A percentile compares a stretch with the other conserved stretches of the same genome.
Conservation (phyloP, 352 stramenopile species). For the Globisporangium radiosum region DNA sequence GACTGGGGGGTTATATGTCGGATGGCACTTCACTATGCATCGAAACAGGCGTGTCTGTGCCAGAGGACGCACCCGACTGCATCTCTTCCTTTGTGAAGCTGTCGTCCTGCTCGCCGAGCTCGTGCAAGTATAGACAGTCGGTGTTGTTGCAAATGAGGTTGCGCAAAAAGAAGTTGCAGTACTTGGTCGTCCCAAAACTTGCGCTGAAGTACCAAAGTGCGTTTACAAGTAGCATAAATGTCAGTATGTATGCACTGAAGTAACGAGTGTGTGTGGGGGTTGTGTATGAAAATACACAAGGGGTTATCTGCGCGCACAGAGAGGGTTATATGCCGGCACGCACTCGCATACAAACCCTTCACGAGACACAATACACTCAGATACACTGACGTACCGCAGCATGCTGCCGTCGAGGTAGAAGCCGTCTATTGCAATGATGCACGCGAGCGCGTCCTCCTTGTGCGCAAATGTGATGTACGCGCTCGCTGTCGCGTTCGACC, state of each 20-base stretch:
- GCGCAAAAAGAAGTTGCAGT: constrained; percentile 93
- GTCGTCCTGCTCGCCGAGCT: constrained; percentile 88
- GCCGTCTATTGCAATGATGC: constrained; percentile 90
- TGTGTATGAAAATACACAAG: background rate
- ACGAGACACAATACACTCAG: too few relatives aligned
- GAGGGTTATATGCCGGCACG: too few relatives aligned
- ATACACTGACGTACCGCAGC: constrained; percentile 32
- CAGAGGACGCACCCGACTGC: constrained; percentile 44
- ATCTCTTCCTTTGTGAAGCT: constrained; percentile 96
- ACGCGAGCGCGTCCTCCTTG: constrained; percentile 87
- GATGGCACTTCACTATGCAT: too few relatives aligned
- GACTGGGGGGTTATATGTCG: background rate
- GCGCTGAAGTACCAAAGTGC: constrained; percentile 32
- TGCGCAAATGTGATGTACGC: constrained; percentile 92
- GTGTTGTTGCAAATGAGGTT: constrained; percentile 91
- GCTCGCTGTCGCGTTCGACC: constrained; percentile 71
- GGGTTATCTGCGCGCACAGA: too few relatives aligned
- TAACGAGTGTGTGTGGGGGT: background rate
- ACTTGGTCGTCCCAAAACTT: constrained; percentile 94
- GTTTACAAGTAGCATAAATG: too few relatives aligned
- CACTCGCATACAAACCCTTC: too few relatives aligned
- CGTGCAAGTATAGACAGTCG: constrained; percentile 93
- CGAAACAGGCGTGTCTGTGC: background rate
- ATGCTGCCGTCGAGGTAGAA: constrained; percentile 81
- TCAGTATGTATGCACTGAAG: too few relatives aligned